Evolutionary conservation across 2,329 filamentous ascomycete genomes (phyloP), one percentile per base, ranked within the genome.

Genomic region (Phialophora verrucosa): DNA sequence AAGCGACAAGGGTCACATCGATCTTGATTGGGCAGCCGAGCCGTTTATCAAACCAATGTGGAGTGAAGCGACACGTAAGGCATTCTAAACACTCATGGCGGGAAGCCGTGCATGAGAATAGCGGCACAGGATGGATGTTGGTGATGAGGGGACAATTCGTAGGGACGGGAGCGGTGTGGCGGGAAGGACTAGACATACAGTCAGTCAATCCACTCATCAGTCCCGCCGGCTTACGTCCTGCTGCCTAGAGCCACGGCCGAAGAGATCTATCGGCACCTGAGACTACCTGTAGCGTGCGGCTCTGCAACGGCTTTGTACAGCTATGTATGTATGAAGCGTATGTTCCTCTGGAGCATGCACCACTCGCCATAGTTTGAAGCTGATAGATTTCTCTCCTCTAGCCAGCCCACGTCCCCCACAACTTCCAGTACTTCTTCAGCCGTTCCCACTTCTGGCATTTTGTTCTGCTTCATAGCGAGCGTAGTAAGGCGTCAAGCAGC

Each of bases 31-130:
- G 49, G 49, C 49, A 27, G 49, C 20, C 10, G 25, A 8, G 25
- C 10, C 11, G 44, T 8, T 29, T 12, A 51, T 51, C 49, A 51
- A 23, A 27, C 49, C 27, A 51, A 17, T 17, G 49, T 51, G 49
- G 49, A 51, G 49, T 27, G 23, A 27, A 27, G 20, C 6, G 3
- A 51, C 14, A 51, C n/a, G 49, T 51, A 27, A 51, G 20, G 20
- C 49, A 12, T 27, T 25, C 49, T 14, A 29, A 11, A 51, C 25
- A 51, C 5, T 51, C 10, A 17, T 51, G 25, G 49, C 12, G 49
- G 49, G 25, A 51, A 51, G 49, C 49, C 49, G 49, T 51, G 49
- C 49, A 51, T 27, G 23, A 51, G 49, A 27, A 17, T 27, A 10
- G 25, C 49, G 44, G 44, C 20, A 47, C n/a, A 20, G 44, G 7